phyloP scores from a whole-genome alignment of 192 early-diverging fungal species.

The Coemansia sp. region DNA sequence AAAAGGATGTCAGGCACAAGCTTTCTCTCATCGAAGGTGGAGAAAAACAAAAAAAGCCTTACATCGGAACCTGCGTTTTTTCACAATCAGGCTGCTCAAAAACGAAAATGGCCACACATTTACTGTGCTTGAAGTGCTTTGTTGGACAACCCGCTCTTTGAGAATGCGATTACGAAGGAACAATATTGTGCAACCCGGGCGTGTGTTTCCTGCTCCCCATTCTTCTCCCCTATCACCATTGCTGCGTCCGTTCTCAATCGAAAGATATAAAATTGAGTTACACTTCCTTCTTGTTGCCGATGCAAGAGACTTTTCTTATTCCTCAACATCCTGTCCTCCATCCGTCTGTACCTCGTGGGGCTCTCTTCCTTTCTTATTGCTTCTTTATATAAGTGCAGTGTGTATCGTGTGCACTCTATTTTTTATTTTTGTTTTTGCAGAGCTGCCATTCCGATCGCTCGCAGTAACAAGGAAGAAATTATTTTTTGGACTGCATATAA shows the following conservation, averaged over 20 bases:
- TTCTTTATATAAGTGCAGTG: not conserved
- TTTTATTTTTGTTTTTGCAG: conserved; percentile 1
- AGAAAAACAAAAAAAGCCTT: not conserved
- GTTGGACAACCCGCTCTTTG: too few species aligned
- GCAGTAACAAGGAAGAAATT: conserved; percentile 1
- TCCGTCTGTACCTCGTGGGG: not conserved
- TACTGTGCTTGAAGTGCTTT: too few species aligned
- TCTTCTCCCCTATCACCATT: too few species aligned
- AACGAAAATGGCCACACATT: not conserved
- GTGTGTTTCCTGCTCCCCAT: not conserved
- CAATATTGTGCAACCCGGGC: not conserved
- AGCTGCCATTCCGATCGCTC: not conserved
- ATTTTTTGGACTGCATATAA: not conserved
- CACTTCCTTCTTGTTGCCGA: not conserved
- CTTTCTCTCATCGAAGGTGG: not conserved
- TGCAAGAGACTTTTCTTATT: not conserved
- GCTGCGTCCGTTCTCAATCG: too few species aligned
- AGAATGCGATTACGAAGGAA: too few species aligned
- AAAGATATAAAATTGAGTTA: not conserved
- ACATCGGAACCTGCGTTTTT: not conserved
- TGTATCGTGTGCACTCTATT: not conserved
- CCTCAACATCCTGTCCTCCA: not conserved
- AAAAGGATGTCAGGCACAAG: not conserved
- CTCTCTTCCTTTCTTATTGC: not conserved
- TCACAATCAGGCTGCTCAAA: not conserved